Evolutionary conservation across 345 rosid species (phyloP).

Genomic region (Alliaria petiolata): DNA sequence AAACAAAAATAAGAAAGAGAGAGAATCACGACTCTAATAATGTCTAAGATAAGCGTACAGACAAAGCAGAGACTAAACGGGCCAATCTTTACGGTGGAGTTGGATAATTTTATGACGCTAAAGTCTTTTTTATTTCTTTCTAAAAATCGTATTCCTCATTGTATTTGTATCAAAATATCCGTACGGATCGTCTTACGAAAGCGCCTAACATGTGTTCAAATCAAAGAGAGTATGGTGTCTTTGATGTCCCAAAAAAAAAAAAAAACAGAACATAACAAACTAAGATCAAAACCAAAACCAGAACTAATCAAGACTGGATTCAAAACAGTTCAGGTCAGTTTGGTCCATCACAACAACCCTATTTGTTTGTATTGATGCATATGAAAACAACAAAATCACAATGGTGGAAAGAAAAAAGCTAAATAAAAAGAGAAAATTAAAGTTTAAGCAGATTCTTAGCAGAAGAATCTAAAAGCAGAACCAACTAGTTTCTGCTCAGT

Average conservation of each 20-base stretch:
- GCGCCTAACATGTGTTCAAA: too few relatives aligned
- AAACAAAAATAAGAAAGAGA: neutral
- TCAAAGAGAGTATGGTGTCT: too few relatives aligned
- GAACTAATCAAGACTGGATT: neutral
- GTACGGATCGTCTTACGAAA: too few relatives aligned
- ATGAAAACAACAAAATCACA: neutral
- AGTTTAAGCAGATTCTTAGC: conserved; percentile 1
- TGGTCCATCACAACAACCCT: neutral
- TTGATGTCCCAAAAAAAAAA: too few relatives aligned
- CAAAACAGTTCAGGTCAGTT: neutral
- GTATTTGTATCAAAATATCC: too few relatives aligned
- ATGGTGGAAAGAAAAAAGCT: neutral
- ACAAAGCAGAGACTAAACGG: too few relatives aligned
- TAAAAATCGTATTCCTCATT: too few relatives aligned
- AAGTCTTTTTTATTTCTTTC: too few relatives aligned
- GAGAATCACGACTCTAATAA: neutral
- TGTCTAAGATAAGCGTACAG: neutral
- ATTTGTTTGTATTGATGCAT: neutral
- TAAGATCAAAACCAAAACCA: neutral
- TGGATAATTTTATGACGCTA: too few relatives aligned
- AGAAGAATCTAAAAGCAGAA: conserved; percentile 34
- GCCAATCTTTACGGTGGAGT: too few relatives aligned
- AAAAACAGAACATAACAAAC: too few relatives aligned
- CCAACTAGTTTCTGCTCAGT: conserved; percentile 33
- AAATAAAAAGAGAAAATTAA: neutral